Conservation (phyloP, 129 eudicot species). For the Artemisia tridentata region DNA sequence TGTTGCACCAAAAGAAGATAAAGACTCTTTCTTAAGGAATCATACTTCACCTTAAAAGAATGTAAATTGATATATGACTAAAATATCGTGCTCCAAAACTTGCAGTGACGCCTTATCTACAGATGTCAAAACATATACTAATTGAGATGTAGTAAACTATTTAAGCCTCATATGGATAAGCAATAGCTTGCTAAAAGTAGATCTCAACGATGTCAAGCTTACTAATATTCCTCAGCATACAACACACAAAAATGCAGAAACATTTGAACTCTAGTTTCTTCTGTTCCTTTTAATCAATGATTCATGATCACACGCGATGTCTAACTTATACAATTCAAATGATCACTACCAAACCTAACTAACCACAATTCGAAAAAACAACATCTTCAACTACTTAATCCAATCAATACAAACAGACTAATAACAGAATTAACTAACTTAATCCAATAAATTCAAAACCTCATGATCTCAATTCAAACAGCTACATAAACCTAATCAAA, state of each 20-base stretch:
- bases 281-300: too few relatives aligned
- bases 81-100: neutral
- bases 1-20: slow-evolving; percentile 6
- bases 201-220: too few relatives aligned
- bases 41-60: slow-evolving; percentile 6
- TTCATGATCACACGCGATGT: too few relatives aligned
- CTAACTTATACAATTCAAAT: neutral
- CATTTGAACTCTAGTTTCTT: too few relatives aligned
- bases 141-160: too few relatives aligned
- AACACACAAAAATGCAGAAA: too few relatives aligned
- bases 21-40: slow-evolving; percentile 9
- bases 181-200: too few relatives aligned
- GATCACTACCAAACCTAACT: slow-evolving; percentile 20
- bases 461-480: slow-evolving; percentile 31
- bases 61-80: neutral
- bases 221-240: too few relatives aligned
- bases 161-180: too few relatives aligned
- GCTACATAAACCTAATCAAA: slow-evolving; percentile 19
- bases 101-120: too few relatives aligned
- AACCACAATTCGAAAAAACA: slow-evolving; percentile 15
- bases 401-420: neutral
- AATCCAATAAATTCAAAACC: slow-evolving; percentile 17
- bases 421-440: slow-evolving; percentile 12
- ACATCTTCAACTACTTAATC: slow-evolving; percentile 5
- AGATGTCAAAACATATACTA: too few relatives aligned